These are phyloP conservation scores for Ophiostoma ulmi DNA, from an alignment of 2,329 filamentous ascomycete genomes.

Conservation along the genomic window DNA sequence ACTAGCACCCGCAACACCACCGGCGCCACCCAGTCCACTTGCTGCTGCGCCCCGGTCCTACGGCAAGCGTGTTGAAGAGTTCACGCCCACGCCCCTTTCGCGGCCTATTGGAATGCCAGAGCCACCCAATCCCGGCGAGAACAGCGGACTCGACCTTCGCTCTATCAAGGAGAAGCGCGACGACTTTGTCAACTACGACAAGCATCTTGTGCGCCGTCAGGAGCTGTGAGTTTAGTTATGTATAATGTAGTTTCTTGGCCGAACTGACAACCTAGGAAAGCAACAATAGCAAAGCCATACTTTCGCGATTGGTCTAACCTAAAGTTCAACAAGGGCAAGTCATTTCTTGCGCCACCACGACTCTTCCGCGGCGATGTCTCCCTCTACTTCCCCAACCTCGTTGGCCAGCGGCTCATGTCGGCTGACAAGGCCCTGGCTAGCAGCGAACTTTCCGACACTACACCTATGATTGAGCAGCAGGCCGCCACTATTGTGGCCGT, in stretches of 20 bases:
- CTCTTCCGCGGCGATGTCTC: slow-evolving; percentile 77
- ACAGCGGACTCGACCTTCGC: slow-evolving; percentile 69
- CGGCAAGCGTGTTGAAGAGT: slow-evolving; percentile 50
- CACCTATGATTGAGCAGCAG: slow-evolving; percentile 51
- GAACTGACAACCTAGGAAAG: slow-evolving; percentile 45
- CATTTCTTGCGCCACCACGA: slow-evolving; percentile 78
- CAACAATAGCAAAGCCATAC: slow-evolving; percentile 65
- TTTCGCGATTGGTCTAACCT: slow-evolving; percentile 94
- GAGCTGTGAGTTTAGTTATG: slow-evolving; percentile 58
- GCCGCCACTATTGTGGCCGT: slow-evolving; percentile 71
- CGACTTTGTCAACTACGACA: slow-evolving; percentile 80
- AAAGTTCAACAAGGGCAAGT: slow-evolving; percentile 78
- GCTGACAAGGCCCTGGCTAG: slow-evolving; percentile 38
- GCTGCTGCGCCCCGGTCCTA: slow-evolving; percentile 57
- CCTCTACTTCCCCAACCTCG: slow-evolving; percentile 90
- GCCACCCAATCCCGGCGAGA: slow-evolving; percentile 72
- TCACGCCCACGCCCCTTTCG: slow-evolving; percentile 54
- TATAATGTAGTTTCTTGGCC: not conserved
- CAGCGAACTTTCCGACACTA: slow-evolving; percentile 71
- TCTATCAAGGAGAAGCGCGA: slow-evolving; percentile 63
- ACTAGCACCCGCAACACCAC: not conserved
- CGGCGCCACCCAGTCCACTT: slow-evolving; percentile 34
- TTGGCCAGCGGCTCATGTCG: slow-evolving; percentile 68
- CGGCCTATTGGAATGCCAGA: slow-evolving; percentile 77
- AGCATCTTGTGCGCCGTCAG: slow-evolving; percentile 70